These are phyloP conservation scores for Starmerella kuoi DNA, from an alignment of 805 yeast species.

Conservation along the genomic window DNA sequence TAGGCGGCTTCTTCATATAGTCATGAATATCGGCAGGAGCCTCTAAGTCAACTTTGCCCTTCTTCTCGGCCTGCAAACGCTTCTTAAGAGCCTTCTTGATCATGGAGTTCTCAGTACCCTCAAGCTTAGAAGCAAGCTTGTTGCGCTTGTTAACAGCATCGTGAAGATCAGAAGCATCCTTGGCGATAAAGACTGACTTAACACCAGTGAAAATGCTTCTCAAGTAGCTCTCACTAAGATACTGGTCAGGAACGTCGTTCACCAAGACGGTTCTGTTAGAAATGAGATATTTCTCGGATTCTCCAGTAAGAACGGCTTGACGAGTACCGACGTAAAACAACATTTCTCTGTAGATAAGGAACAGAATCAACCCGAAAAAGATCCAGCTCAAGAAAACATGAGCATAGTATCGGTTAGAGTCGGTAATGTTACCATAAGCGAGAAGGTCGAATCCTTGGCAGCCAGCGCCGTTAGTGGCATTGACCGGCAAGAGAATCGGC, in stretches of 20 bases:
- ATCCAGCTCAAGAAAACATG: slow-evolving; percentile 75
- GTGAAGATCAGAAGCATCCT: slow-evolving; percentile 46
- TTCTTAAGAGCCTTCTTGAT: slow-evolving; percentile 53
- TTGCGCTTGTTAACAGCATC: slow-evolving; percentile 49
- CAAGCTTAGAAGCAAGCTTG: slow-evolving; percentile 48
- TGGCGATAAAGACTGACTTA: slow-evolving; percentile 65
- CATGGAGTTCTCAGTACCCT: slow-evolving; percentile 48
- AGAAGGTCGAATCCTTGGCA: slow-evolving; percentile 60
- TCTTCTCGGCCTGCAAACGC: slow-evolving; percentile 53
- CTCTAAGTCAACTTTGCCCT: slow-evolving; percentile 33
- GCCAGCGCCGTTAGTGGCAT: slow-evolving; percentile 47
- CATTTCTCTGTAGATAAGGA: slow-evolving; percentile 70
- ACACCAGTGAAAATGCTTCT: slow-evolving; percentile 72
- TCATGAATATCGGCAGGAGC: slow-evolving; percentile 24
- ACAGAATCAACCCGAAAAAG: slow-evolving; percentile 58
- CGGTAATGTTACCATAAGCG: slow-evolving; percentile 62
- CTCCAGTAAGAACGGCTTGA: slow-evolving; percentile 67
- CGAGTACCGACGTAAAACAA: slow-evolving; percentile 64
- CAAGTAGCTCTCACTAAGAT: slow-evolving; percentile 60
- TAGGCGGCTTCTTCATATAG: slow-evolving; percentile 70
- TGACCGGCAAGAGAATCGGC: slow-evolving; percentile 71
- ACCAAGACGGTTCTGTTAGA: slow-evolving; percentile 74
- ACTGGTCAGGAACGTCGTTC: slow-evolving; percentile 69
- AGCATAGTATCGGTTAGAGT: slow-evolving; percentile 60
- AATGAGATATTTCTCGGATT: slow-evolving; percentile 59